These are phyloP conservation scores for Suillus tomentosus DNA, from an alignment of 768 basidiomycete genomes.

Conservation along the genomic window DNA sequence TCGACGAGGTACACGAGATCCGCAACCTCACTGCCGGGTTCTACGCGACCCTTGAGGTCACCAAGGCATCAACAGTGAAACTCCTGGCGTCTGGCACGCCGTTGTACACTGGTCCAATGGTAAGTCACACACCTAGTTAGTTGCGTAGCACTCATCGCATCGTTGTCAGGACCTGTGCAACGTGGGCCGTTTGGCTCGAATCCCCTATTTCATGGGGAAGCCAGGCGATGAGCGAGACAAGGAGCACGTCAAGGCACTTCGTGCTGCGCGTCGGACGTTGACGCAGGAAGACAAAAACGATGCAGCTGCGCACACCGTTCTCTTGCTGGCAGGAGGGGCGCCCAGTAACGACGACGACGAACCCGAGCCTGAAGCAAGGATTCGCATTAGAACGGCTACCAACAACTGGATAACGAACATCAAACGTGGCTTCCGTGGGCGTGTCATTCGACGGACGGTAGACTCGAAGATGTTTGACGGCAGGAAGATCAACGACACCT, in stretches of 20 bases:
- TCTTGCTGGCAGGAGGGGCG: not conserved
- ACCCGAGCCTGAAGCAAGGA: not conserved
- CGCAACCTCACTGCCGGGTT: conserved; percentile 19
- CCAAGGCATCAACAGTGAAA: too few species aligned
- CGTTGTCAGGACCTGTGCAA: conserved; percentile 27
- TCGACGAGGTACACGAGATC: conserved; percentile 31
- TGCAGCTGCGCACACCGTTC: not conserved
- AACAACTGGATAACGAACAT: not conserved
- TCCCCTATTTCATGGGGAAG: conserved; percentile 27
- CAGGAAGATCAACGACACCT: conserved; percentile 5
- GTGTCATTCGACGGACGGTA: conserved; percentile 4
- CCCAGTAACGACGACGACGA: not conserved
- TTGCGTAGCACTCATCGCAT: not conserved
- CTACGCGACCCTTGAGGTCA: too few species aligned
- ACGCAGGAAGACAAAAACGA: not conserved
- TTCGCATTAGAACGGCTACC: not conserved
- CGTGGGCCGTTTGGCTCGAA: conserved; percentile 31
- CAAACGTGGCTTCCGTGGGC: not conserved
- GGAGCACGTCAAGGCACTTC: not conserved
- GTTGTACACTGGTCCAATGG: conserved; percentile 15
- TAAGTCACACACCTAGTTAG: not conserved
- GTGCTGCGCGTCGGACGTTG: not conserved
- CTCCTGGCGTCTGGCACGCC: too few species aligned
- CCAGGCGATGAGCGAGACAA: conserved; percentile 25
- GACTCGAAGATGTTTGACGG: not conserved